Percentiles rank a stretch among this genome's conserved stretches.
phyloP scores from a whole-genome alignment of 2,329 filamentous ascomycete species.

The Cercospora sp. region DNA sequence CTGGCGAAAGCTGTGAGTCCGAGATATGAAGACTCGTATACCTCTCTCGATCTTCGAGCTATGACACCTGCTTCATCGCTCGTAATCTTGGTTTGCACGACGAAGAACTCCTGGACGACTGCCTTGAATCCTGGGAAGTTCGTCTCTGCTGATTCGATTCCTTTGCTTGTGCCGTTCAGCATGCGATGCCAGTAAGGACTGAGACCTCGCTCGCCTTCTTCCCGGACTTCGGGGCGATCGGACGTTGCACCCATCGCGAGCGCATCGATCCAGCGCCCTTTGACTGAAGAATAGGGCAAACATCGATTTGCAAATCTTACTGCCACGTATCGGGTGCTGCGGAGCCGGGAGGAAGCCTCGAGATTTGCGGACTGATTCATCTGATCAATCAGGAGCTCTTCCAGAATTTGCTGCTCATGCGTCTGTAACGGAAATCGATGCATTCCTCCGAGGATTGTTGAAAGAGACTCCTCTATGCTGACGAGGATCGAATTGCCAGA shows the following conservation, averaged over 20 bases:
- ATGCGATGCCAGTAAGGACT: slow-evolving; percentile 74
- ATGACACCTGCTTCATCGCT: slow-evolving; percentile 32
- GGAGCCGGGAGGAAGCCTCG: slow-evolving; percentile 39
- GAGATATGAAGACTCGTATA: slow-evolving; percentile 29
- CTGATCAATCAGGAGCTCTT: slow-evolving; percentile 65
- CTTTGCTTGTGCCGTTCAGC: slow-evolving; percentile 51
- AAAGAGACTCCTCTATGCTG: slow-evolving; percentile 86
- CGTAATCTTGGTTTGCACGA: slow-evolving; percentile 33
- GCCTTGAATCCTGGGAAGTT: slow-evolving; percentile 48
- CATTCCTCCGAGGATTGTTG: slow-evolving; percentile 68
- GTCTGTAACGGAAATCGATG: slow-evolving; percentile 46
- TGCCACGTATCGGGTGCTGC: slow-evolving; percentile 77
- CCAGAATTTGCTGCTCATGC: slow-evolving; percentile 48
- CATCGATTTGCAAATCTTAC: slow-evolving; percentile 90
- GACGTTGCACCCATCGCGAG: slow-evolving; percentile 70
- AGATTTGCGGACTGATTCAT: slow-evolving; percentile 39
- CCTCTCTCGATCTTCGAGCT: slow-evolving; percentile 25
- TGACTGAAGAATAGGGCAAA: slow-evolving; percentile 73
- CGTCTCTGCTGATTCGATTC: slow-evolving; percentile 32
- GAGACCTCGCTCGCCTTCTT: slow-evolving; percentile 86
- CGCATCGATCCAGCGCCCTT: slow-evolving; percentile 85
- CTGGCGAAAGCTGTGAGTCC: slow-evolving; percentile 42
- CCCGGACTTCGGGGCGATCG: slow-evolving; percentile 78
- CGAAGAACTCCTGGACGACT: slow-evolving; percentile 50
- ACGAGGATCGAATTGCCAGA: slow-evolving; percentile 73